Base-by-base conservation (phyloP, 352 stramenopile species). In the Phytophthora colocasiae region DNA sequence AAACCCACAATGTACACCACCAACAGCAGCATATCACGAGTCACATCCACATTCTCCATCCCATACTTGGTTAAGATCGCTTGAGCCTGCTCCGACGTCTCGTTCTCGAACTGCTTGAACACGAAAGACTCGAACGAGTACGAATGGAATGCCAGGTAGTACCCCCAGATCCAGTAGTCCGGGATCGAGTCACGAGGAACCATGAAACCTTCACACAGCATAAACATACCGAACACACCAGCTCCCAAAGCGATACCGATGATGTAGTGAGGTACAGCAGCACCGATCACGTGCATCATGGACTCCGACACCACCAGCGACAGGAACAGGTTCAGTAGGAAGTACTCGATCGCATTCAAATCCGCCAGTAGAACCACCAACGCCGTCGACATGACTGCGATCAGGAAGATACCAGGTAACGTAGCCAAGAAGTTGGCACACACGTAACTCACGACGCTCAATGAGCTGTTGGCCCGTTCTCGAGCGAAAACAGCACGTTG, bases 101-200 rank as follows among this genome's bases (percentile, higher is more conserved):
- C 48, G 11, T 68, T 31, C 12, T 63, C 60, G 52, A 92, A 95
- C 45, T 96, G 79, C 47, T 92, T 71, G 67, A 78, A 85, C 75
- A 95, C 80, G 66, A 96, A 90, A 15, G 73, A 78, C 73, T 91
- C 63, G 68, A 96, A 93, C 44, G 75, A 77, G 60, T 94, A 96
- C 46, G 86, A 90, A 70, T 93, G 88, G 70, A 96, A 93, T 7
- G 58, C 43, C 19, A 49, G 15, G 49, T 66, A 66, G 19, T 40
- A 40, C 10, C 27, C 27, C 27, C 27, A 31, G 27, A 31, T 31
- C 27, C 27, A 31, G 27, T 31, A 31, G 27, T 31, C 27, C 2
- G 27, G 27, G 27, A 31, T 31, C 27, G 27, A 31, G 27, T 31
- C 27, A 7, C 27, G 27, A 31, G 27, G 27, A 4, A 31, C 27